Evolutionary conservation across 179 eudicot species (phyloP).

Genomic region (Spergularia azorica): DNA sequence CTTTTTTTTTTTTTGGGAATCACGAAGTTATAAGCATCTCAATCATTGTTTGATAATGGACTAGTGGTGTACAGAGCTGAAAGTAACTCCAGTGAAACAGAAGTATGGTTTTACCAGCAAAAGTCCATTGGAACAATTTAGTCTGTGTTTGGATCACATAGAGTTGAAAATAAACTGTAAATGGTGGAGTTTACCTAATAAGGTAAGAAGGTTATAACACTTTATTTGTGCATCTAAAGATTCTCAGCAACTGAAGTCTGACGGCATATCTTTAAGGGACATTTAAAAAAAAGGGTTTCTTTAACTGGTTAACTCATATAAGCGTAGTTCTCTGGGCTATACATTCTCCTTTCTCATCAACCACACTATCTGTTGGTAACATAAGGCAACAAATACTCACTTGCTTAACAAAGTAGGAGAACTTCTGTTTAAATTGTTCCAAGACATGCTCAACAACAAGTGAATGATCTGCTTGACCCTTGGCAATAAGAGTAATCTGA

Average conservation of each 20-base stretch:
- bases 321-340: not conserved
- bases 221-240: no score
- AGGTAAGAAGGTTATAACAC: no score
- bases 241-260: not conserved
- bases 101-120: constrained; percentile 2
- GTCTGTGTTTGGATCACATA: no score
- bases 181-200: no score
- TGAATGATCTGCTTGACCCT: constrained; percentile 91
- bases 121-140: not conserved
- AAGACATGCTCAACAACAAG: constrained; percentile 84
- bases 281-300: not conserved
- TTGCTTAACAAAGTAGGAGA: constrained; percentile 83
- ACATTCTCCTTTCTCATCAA: not conserved
- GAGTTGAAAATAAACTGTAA: no score
- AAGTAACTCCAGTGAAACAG: not conserved
- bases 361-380: not conserved
- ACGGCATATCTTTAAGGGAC: not conserved
- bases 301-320: not conserved
- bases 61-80: not conserved
- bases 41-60: not conserved
- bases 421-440: constrained; percentile 86
- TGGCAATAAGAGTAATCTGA: constrained; percentile 83
- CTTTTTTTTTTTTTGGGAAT: no score
- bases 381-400: constrained; percentile 32
- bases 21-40: not conserved